These are phyloP conservation scores for Lactarius hatsudake DNA, from an alignment of 768 basidiomycete species.

Conservation along the genomic window DNA sequence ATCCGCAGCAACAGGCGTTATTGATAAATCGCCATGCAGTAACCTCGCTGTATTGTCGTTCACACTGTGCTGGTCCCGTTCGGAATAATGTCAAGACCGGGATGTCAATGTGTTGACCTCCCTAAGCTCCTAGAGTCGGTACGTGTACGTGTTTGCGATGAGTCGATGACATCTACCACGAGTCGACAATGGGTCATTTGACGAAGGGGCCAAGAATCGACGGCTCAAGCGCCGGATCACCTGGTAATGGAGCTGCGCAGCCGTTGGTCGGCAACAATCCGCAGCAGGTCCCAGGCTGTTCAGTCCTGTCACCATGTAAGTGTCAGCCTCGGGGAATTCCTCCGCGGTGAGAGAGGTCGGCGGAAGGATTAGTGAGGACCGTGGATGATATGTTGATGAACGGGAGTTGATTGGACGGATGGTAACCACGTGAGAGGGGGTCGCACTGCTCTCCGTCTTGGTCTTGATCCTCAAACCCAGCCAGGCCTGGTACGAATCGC, in stretches of 20 bases:
- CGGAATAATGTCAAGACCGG: not conserved
- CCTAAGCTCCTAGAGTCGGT: too few species aligned
- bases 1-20: not conserved
- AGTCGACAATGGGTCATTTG: not conserved
- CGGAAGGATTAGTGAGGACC: too few species aligned
- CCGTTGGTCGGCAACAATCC: not conserved
- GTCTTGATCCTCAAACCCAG: not conserved
- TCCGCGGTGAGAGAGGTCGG: too few species aligned
- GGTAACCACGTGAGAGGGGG: not conserved
- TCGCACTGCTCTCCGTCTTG: too few species aligned
- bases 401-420: too few species aligned
- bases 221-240: not conserved
- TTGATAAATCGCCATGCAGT: not conserved
- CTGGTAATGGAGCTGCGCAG: not conserved
- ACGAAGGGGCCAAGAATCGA: not conserved
- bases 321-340: too few species aligned
- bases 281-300: conserved; percentile 4
- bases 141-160: not conserved
- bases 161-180: not conserved
- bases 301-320: not conserved
- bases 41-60: not conserved
- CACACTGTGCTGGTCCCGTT: not conserved
- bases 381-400: too few species aligned
- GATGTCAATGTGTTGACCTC: too few species aligned
- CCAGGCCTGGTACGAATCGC: not conserved